phyloP scores from a whole-genome alignment of 441 rosid genomes.

The Rhodomyrtus psidioides region DNA sequence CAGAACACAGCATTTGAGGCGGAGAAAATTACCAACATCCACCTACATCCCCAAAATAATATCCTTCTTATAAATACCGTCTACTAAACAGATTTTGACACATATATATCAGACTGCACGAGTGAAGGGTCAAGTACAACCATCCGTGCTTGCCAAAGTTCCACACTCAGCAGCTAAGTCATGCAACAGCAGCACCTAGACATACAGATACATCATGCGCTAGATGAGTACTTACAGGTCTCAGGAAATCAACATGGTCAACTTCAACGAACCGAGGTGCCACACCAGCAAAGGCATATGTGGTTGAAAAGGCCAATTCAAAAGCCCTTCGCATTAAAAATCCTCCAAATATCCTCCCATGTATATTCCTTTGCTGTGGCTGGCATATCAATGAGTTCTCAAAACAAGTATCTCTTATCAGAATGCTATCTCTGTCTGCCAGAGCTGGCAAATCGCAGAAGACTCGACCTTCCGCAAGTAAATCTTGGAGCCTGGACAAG shows the following conservation, averaged over 20 bases:
- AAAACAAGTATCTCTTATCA: conserved; percentile 3
- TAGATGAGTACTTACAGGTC: conserved; percentile 1
- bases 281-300: conserved; percentile 9
- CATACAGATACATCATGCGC: neutral
- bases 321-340: conserved; percentile 11
- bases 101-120: neutral
- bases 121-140: neutral
- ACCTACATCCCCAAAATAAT: neutral
- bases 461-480: conserved; percentile 7
- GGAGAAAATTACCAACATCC: conserved; percentile 16
- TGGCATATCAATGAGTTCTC: conserved; percentile 11
- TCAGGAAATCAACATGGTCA: conserved; percentile 12
- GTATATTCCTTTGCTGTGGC: conserved; percentile 12
- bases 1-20: conserved; percentile 9
- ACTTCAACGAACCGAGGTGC: conserved; percentile 4
- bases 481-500: neutral
- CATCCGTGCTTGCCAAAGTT: neutral
- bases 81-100: neutral
- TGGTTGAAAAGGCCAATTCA: conserved; percentile 9
- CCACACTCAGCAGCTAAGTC: neutral
- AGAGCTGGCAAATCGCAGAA: conserved; percentile 14
- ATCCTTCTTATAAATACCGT: neutral
- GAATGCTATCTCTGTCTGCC: conserved; percentile 11
- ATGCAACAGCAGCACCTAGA: neutral
- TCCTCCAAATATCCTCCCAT: conserved; percentile 11